These are phyloP conservation scores for Solanum paucissectum DNA, from an alignment of 257 asterid species.

Conservation along the genomic window DNA sequence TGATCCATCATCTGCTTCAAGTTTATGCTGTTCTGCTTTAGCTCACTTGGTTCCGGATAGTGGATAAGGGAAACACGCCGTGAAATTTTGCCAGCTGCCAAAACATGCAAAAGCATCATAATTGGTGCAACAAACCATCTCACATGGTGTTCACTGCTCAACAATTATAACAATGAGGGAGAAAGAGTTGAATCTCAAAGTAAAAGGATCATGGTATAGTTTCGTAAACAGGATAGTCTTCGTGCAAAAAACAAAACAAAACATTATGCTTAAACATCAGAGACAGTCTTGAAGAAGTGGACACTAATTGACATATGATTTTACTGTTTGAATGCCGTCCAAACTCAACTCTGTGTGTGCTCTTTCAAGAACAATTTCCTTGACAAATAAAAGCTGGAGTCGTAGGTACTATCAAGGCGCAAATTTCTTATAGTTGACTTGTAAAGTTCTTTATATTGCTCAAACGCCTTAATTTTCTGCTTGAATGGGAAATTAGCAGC, in stretches of 20 bases:
- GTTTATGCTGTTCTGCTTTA: conserved; percentile 16
- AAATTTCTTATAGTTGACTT: background rate
- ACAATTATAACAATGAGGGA: background rate
- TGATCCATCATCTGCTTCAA: conserved; percentile 14
- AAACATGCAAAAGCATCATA: background rate
- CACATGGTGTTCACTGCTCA: background rate
- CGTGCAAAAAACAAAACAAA: background rate
- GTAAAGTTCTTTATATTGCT: background rate
- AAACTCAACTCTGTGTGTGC: background rate
- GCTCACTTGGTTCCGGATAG: conserved; percentile 54
- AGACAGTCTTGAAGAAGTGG: background rate
- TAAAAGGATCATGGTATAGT: background rate
- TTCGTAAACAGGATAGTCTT: background rate
- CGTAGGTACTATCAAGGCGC: background rate
- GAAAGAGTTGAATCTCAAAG: background rate
- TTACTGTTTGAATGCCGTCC: background rate
- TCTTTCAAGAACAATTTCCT: background rate
- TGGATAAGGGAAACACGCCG: conserved; percentile 44
- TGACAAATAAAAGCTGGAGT: background rate
- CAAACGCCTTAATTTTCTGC: background rate
- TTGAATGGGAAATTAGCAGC: background rate
- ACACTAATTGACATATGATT: background rate
- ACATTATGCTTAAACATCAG: background rate
- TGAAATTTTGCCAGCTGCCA: conserved; percentile 61
- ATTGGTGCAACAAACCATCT: background rate